Percentiles rank a stretch among this genome's conserved stretches.
Evolutionary conservation across 1,284 basidiomycete genomes (phyloP).

Genomic region (Tausonia pullulans): DNA sequence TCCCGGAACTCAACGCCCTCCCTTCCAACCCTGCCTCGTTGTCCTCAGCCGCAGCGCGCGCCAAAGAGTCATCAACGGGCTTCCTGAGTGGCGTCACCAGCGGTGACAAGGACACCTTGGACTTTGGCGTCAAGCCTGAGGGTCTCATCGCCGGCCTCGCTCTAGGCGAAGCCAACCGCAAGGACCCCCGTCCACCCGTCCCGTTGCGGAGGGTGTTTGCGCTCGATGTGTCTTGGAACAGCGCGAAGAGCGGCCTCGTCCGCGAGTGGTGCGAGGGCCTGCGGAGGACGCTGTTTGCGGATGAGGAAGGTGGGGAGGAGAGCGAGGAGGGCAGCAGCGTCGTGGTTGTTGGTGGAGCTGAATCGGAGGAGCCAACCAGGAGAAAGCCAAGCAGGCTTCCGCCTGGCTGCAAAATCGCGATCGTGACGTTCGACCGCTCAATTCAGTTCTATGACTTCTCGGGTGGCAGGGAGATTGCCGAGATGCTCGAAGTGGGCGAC

Average conservation of each 20-base stretch:
- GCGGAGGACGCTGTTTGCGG: constrained; percentile 57
- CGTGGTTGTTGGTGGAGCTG: constrained; percentile 37
- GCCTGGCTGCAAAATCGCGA: constrained; percentile 47
- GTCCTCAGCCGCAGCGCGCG: constrained; percentile 31
- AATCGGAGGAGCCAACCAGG: constrained; percentile 14
- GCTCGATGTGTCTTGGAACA: constrained; percentile 70
- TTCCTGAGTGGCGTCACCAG: neutral
- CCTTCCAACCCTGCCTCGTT: constrained; percentile 3
- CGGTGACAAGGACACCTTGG: neutral
- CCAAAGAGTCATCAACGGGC: neutral
- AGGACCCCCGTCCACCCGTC: no score
- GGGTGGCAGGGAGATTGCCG: constrained; percentile 49
- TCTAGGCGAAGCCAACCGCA: constrained; percentile 21
- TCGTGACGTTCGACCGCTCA: constrained; percentile 72
- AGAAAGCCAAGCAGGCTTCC: constrained; percentile 34
- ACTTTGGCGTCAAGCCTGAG: constrained; percentile 1
- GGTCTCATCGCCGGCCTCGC: constrained; percentile 28
- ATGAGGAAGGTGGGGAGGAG: constrained; percentile 32
- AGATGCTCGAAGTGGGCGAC: constrained; percentile 78
- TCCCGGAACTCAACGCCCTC: constrained; percentile 18
- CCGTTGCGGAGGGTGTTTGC: constrained; percentile 49
- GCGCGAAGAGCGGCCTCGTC: constrained; percentile 65
- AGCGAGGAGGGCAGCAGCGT: constrained; percentile 28
- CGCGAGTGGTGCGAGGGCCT: constrained; percentile 56
- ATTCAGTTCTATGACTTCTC: constrained; percentile 86